These are phyloP conservation scores for Gastrolobium villosum DNA, from an alignment of 306 rosid genomes.

Conservation along the genomic window DNA sequence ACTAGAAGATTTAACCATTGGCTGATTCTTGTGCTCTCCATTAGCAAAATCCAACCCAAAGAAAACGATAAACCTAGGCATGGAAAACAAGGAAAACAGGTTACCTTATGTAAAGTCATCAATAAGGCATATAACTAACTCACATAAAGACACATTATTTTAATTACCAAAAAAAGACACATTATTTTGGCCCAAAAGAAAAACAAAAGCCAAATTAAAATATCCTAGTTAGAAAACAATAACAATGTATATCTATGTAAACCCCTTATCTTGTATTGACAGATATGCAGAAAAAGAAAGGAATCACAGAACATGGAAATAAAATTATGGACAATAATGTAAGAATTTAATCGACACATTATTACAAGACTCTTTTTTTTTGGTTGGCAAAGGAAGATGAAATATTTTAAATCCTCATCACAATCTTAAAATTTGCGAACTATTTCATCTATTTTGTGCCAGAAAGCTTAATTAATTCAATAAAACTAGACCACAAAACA, in stretches of 20 bases:
- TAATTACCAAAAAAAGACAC: not conserved
- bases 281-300: not conserved
- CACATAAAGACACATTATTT: not conserved
- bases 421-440: not conserved
- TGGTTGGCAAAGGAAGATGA: conserved; percentile 8
- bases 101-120: not conserved
- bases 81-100: conserved; percentile 29
- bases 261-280: conserved; percentile 7
- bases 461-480: not conserved
- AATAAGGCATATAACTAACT: not conserved
- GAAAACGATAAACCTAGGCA: conserved; percentile 23
- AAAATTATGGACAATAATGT: not conserved
- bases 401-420: not conserved
- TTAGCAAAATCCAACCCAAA: conserved; percentile 50
- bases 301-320: conserved; percentile 1
- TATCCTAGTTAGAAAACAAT: not conserved
- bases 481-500: not conserved
- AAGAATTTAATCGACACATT: not conserved
- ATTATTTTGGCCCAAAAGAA: not conserved
- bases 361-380: not conserved
- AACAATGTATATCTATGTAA: not conserved
- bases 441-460: not conserved
- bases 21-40: conserved; percentile 58
- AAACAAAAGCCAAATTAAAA: not conserved
- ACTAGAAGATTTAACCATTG: conserved; percentile 57